These are phyloP conservation scores for Podaxis rugospora DNA, from an alignment of 768 basidiomycete genomes.

Conservation along the genomic window DNA sequence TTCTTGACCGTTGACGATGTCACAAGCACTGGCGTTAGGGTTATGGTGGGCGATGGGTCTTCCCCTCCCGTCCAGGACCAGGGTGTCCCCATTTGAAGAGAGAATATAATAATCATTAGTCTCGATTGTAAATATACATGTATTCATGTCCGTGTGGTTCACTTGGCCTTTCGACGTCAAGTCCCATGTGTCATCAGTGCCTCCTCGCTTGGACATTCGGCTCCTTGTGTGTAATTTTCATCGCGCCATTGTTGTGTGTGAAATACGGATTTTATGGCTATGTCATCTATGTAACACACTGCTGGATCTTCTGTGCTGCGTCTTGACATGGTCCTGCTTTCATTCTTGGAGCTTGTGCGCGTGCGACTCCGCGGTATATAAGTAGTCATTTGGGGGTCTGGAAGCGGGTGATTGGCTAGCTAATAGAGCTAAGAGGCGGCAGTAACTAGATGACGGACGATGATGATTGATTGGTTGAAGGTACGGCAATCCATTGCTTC, in stretches of 20 bases:
- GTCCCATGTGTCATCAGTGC: no score
- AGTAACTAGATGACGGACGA: neutral
- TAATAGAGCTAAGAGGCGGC: neutral
- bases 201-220: no score
- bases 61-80: constrained; percentile 34
- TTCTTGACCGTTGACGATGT: constrained; percentile 5
- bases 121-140: no score
- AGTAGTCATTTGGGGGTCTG: no score
- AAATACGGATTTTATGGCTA: no score
- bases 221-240: no score
- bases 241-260: no score
- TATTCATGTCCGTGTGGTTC: no score
- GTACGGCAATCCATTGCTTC: neutral
- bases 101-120: no score
- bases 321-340: constrained; percentile 18
- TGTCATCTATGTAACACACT: no score
- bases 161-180: no score
- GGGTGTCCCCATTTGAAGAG: constrained; percentile 15
- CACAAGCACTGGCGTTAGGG: constrained; percentile 31
- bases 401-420: neutral
- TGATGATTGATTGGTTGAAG: neutral
- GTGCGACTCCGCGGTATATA: neutral
- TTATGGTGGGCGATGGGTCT: constrained; percentile 34
- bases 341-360: neutral
- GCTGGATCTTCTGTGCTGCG: constrained; percentile 48